Evolutionary conservation across 768 basidiomycete genomes (phyloP).

Genomic region (Podaxis sp.): DNA sequence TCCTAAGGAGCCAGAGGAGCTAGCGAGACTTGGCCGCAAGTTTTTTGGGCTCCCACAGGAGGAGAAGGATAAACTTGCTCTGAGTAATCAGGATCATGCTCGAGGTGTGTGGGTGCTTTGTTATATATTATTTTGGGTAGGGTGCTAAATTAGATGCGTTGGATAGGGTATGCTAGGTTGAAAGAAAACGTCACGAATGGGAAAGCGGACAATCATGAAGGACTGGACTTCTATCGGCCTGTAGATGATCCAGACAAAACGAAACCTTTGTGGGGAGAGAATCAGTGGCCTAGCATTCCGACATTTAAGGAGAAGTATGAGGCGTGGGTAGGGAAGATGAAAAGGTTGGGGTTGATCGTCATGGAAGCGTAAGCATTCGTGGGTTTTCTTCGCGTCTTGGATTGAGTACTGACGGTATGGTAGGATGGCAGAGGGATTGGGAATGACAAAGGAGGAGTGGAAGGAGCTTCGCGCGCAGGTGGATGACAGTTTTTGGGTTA

Average conservation of each 20-base stretch:
- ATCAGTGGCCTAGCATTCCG: slow-evolving; percentile 76
- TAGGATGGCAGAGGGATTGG: slow-evolving; percentile 83
- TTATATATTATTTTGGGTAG: not conserved
- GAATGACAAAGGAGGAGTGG: slow-evolving; percentile 74
- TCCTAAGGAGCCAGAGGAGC: slow-evolving; percentile 59
- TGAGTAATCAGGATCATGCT: slow-evolving; percentile 70
- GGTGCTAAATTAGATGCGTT: not conserved
- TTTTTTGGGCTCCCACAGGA: slow-evolving; percentile 75
- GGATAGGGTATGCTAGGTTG: slow-evolving; percentile 73
- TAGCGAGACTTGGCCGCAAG: slow-evolving; percentile 59
- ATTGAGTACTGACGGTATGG: no score
- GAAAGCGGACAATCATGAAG: slow-evolving; percentile 84
- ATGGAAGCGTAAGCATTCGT: slow-evolving; percentile 79
- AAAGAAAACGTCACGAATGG: slow-evolving; percentile 88
- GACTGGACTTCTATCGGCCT: slow-evolving; percentile 78
- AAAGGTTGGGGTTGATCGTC: slow-evolving; percentile 70
- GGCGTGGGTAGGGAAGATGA: slow-evolving; percentile 85
- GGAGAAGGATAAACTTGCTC: slow-evolving; percentile 75
- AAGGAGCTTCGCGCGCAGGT: slow-evolving; percentile 63
- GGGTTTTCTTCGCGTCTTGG: not conserved
- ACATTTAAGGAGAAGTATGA: slow-evolving; percentile 67
- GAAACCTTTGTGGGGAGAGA: slow-evolving; percentile 77
- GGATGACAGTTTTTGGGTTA: slow-evolving; percentile 87
- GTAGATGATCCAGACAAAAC: slow-evolving; percentile 69
- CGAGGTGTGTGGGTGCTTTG: slow-evolving; percentile 51